Evolutionary conservation across 495 filamentous ascomycete genomes (phyloP), one percentile per base, ranked within the genome.

Genomic region (Penicillium angulare): DNA sequence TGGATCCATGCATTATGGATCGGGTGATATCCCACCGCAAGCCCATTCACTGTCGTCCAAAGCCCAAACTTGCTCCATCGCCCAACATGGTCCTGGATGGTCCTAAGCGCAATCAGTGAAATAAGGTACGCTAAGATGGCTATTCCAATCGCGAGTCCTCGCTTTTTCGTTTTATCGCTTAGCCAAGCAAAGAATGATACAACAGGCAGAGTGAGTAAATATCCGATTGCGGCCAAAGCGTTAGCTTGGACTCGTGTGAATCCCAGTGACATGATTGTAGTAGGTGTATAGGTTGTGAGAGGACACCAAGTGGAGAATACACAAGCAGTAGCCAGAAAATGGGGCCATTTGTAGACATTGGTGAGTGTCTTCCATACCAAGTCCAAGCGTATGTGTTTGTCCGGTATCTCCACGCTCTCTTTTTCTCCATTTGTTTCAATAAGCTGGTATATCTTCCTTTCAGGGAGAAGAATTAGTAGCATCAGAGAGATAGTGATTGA

Each of bases 381-480:
- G 4, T 22, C 20, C 5, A 41, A 10, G 6, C 57, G 49, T n/a
- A 66, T 49, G 10, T 22, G 4, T 29, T 7, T 13, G 9, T 6
- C 3, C 0, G 16, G 13, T 23, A n/a, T 10, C 9, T 22, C 13
- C 26, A n/a, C n/a, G 10, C n/a, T 49, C 3, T 29, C 34, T 31
- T 31, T 16, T 23, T 33, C 33, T 1, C 43, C 29, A 16, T 16
- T 5, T 23, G 35, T 33, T 6, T 5, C 7, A 9, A 17, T 15
- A 18, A 20, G 4, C n/a, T 33, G 17, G 21, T 49, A 49, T 4
- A 10, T 33, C 2, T 3, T 7, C 17, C 47, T 52, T 27, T 55
- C 48, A 0, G 74, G 74, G 20, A 79, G 75, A 17, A 72, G 55
- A 7, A 56, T 49, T 24, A 76, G 49, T 43, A 80, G 67, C n/a